Conservation (phyloP, 2,329 filamentous ascomycete species). For the Boeremia exigua region DNA sequence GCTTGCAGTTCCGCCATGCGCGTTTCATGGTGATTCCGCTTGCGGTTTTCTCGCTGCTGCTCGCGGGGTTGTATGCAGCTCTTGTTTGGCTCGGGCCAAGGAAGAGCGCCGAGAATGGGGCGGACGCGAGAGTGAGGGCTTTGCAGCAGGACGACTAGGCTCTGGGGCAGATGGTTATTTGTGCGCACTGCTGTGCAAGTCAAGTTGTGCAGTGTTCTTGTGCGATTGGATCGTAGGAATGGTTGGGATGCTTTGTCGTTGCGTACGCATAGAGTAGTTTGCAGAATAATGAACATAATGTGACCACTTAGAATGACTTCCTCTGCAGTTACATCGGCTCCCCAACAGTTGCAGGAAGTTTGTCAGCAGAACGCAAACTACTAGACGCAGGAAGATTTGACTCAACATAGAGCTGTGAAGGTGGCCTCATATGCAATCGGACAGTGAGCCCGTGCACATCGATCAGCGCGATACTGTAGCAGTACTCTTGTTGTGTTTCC, state of each 20-base stretch:
- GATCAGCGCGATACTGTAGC: too few relatives aligned
- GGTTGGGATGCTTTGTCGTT: too few relatives aligned
- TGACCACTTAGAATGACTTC: neutral
- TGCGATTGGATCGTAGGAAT: too few relatives aligned
- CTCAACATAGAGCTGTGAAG: too few relatives aligned
- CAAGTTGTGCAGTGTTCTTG: too few relatives aligned
- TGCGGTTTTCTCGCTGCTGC: neutral
- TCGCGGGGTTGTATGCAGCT: neutral
- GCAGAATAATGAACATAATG: neutral
- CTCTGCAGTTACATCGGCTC: neutral
- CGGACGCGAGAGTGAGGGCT: neutral
- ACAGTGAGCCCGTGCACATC: too few relatives aligned
- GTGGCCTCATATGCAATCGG: too few relatives aligned
- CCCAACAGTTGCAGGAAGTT: slow-evolving; percentile 3
- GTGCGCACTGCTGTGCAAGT: too few relatives aligned
- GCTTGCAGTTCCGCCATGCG: neutral
- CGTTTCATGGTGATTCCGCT: neutral
- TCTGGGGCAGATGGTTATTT: neutral
- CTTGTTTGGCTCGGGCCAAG: neutral
- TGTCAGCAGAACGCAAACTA: too few relatives aligned
- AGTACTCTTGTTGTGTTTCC: slow-evolving; percentile 12
- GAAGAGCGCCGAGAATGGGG: neutral
- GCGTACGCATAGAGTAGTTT: too few relatives aligned
- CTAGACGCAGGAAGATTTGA: too few relatives aligned
- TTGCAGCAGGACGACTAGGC: neutral